These are phyloP conservation scores for Rhododendron williamsianum DNA, from an alignment of 148 eudicot genomes.

Conservation along the genomic window DNA sequence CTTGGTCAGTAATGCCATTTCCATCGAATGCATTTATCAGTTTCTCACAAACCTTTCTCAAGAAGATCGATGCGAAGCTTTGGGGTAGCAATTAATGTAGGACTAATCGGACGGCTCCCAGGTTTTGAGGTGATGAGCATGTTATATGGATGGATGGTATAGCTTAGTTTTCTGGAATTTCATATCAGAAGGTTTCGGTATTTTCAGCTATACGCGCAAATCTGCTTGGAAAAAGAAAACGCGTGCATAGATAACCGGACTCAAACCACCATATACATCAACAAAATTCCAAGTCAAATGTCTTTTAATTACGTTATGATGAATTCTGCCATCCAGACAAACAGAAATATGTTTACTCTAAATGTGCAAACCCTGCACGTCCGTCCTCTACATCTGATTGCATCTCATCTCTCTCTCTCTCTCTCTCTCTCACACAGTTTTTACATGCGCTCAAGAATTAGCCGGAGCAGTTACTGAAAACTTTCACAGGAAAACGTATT, in stretches of 20 bases:
- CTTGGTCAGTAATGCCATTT: not conserved
- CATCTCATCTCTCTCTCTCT: not conserved
- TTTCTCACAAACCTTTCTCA: not conserved
- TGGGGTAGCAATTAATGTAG: not conserved
- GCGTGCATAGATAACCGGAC: not conserved
- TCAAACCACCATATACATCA: not conserved
- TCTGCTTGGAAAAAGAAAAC: not conserved
- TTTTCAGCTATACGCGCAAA: too few relatives aligned
- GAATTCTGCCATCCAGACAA: not conserved
- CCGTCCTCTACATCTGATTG: not conserved
- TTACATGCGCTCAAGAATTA: not conserved
- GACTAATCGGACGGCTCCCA: too few relatives aligned
- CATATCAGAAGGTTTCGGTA: too few relatives aligned
- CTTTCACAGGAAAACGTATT: not conserved
- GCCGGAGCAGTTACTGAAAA: not conserved
- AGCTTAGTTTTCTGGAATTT: too few relatives aligned
- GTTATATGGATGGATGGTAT: too few relatives aligned
- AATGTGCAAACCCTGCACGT: too few relatives aligned
- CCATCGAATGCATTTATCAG: not conserved
- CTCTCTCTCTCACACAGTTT: not conserved
- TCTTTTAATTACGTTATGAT: not conserved
- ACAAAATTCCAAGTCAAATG: not conserved
- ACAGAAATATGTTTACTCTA: not conserved
- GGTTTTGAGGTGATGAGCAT: too few relatives aligned
- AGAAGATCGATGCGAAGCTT: not conserved